These are phyloP conservation scores for Falciphora oryzae DNA, from an alignment of 2,329 filamentous ascomycete genomes.

Conservation along the genomic window DNA sequence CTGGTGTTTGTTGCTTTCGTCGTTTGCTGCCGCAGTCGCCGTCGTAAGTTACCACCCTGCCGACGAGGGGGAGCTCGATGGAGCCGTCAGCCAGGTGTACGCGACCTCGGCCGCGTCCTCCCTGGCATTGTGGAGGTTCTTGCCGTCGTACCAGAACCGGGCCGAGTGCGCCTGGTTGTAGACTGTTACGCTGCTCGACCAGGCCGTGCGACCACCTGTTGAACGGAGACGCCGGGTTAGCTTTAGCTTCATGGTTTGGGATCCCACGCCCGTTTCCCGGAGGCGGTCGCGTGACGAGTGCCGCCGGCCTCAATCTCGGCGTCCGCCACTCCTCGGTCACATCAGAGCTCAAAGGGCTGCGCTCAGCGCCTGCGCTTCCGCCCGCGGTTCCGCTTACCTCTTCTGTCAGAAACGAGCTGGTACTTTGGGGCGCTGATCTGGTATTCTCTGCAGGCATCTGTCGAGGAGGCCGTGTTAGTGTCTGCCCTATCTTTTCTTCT, in stretches of 20 bases:
- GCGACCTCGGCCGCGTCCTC: slow-evolving; percentile 90
- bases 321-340: too few relatives aligned
- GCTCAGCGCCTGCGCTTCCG: neutral
- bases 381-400: slow-evolving; percentile 21
- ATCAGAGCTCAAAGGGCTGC: too few relatives aligned
- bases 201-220: slow-evolving; percentile 80
- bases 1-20: neutral
- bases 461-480: slow-evolving; percentile 7
- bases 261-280: too few relatives aligned
- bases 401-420: slow-evolving; percentile 27
- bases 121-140: slow-evolving; percentile 79
- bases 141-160: slow-evolving; percentile 86
- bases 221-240: neutral
- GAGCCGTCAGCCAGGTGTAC: slow-evolving; percentile 46
- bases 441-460: slow-evolving; percentile 26
- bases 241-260: neutral
- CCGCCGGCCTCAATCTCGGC: too few relatives aligned
- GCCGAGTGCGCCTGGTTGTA: slow-evolving; percentile 60
- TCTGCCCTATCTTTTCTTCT: neutral
- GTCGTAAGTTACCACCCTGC: neutral
- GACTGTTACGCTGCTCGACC: slow-evolving; percentile 77
- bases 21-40: neutral
- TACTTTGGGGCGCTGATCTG: slow-evolving; percentile 24
- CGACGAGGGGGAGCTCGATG: slow-evolving; percentile 27
- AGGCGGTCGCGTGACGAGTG: neutral